These are phyloP conservation scores for Atkinsonella texensis DNA, from an alignment of 2,329 filamentous ascomycete genomes.

Conservation along the genomic window DNA sequence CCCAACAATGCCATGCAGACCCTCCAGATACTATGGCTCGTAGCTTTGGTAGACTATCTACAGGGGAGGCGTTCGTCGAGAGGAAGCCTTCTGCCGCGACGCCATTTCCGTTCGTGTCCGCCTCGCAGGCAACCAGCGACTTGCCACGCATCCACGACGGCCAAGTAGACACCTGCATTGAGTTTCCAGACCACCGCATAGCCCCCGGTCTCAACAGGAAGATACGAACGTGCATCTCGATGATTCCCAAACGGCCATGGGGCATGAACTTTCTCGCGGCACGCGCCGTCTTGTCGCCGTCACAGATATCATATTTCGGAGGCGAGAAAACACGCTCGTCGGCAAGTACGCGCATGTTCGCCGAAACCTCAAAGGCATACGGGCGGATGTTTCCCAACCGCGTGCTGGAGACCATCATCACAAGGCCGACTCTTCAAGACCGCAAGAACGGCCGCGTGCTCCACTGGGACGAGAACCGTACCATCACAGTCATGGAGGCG, in stretches of 20 bases:
- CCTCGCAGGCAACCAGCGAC: slow-evolving; percentile 41
- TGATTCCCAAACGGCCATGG: slow-evolving; percentile 47
- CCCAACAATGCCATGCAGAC: slow-evolving; percentile 51
- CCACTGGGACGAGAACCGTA: slow-evolving; percentile 55
- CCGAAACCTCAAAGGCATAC: slow-evolving; percentile 32
- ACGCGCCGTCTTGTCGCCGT: slow-evolving; percentile 28
- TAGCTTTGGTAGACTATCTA: slow-evolving; percentile 45
- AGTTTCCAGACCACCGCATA: slow-evolving; percentile 56
- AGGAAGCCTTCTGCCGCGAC: slow-evolving; percentile 31
- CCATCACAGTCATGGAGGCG: slow-evolving; percentile 53
- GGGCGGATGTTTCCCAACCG: slow-evolving; percentile 37
- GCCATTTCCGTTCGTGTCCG: slow-evolving; percentile 47
- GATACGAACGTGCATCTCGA: slow-evolving; percentile 34
- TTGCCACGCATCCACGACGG: slow-evolving; percentile 52
- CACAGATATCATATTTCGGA: slow-evolving; percentile 10
- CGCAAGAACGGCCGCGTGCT: slow-evolving; percentile 40
- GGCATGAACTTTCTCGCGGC: slow-evolving; percentile 39
- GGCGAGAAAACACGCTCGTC: too few species aligned
- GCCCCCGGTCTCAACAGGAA: slow-evolving; percentile 25
- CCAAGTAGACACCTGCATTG: slow-evolving; percentile 47
- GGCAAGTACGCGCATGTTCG: neutral
- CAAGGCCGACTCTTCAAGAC: slow-evolving; percentile 37
- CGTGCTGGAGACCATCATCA: slow-evolving; percentile 53
- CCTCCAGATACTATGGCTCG: slow-evolving; percentile 21
- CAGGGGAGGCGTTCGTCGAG: slow-evolving; percentile 46